Conservation (phyloP, 345 rosid genomes). For the Carallia brachiata region DNA sequence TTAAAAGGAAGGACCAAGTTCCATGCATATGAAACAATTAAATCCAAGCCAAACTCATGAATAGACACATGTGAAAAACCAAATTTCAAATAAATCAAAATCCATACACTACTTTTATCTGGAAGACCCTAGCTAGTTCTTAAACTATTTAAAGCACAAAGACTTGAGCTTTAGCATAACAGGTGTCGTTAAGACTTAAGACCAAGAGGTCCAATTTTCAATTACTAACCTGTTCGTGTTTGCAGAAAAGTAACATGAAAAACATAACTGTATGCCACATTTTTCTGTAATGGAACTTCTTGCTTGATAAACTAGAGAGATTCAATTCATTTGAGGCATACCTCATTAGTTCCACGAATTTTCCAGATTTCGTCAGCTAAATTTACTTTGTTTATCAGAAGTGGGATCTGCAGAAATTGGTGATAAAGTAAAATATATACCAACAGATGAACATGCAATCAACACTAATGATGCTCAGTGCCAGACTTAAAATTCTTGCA, state of each 20-base stretch:
- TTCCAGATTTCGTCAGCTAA: conserved; percentile 59
- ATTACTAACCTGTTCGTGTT: no score
- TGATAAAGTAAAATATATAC: conserved; percentile 7
- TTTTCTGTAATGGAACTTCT: not conserved
- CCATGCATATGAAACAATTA: not conserved
- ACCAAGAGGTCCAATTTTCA: no score
- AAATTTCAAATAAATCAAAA: not conserved
- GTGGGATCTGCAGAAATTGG: conserved; percentile 64
- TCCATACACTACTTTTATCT: not conserved
- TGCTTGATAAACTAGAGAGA: conserved; percentile 5
- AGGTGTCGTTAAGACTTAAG: no score
- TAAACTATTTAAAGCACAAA: not conserved
- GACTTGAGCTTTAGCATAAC: not conserved
- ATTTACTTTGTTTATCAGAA: conserved; percentile 51
- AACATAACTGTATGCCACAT: not conserved
- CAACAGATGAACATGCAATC: conserved; percentile 6
- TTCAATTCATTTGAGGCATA: conserved; percentile 35
- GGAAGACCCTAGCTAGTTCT: not conserved
- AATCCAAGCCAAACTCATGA: not conserved
- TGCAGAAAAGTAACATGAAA: not conserved
- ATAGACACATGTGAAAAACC: conserved; percentile 3
- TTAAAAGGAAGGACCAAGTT: conserved; percentile 1
- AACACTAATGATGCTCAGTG: not conserved
- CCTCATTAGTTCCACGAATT: conserved; percentile 47
- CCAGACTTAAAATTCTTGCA: not conserved